Base-by-base conservation (phyloP, 306 rosid genomes). In the Ochetophila trinervis region DNA sequence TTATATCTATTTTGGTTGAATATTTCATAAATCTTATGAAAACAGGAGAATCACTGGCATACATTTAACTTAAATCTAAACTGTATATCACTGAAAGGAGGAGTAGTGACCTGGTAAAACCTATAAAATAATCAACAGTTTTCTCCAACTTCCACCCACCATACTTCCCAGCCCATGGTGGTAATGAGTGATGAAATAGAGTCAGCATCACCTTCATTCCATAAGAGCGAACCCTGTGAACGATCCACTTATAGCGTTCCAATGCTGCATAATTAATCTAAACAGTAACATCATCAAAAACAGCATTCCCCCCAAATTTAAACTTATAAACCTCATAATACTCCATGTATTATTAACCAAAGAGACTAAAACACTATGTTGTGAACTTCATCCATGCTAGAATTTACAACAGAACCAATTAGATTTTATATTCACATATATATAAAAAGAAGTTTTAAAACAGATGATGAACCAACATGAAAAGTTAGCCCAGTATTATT, bases 201-300 rank as follows among this genome's bases (percentile, higher is more conserved):
- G 98, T 93, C 67, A 93, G 84, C 98, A 89, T 86, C 74, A 93
- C 98, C 79, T 93, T 93, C 98, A 93, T 93, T 75, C 97, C 98
- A 69, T 84, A 68, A 23, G 96, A 89, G 35, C 66, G 88, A 70
- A 78, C 89, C 82, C 86, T 87, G 60, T 77, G 84, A 80, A 93
- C 86, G 57, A 89, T 89, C 98, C 98, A 93, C 76, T 81, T 93
- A 71, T 93, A 93, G 48, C 94, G 96, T 79, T 93, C 98, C 84
- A 93, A 70, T 8, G 98, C 97, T 61, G 95, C 98, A 78, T 73
- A 89, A 78, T 89, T 93, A 63, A 93, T 91, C 98, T 93, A 69
- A 21, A 53, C 63, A 65, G 66, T 34, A 73, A 69, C 20, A 49
- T 37, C 62, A 22, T 18, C 36, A 56, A 40, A 10, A 62, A 68